Conservation (phyloP, 2,329 filamentous ascomycete species). For the Exophiala sp. region DNA sequence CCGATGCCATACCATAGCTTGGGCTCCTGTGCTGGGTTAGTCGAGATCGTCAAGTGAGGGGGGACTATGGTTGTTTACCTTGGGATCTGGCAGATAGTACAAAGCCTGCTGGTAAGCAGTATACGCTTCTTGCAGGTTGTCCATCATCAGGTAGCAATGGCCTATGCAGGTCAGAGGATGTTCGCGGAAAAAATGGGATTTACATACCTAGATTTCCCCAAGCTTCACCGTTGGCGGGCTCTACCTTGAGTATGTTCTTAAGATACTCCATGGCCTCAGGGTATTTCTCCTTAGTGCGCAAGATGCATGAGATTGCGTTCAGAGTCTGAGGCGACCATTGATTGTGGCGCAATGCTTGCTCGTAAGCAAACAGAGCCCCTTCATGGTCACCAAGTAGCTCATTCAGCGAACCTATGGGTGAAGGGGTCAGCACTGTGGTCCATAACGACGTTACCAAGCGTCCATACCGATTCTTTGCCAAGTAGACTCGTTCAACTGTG, state of each 20-base stretch:
- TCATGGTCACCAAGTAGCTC: slow-evolving; percentile 85
- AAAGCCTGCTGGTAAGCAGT: slow-evolving; percentile 92
- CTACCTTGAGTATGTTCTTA: slow-evolving; percentile 82
- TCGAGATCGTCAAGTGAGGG: neutral
- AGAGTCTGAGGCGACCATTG: slow-evolving; percentile 82
- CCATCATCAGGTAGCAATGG: slow-evolving; percentile 99
- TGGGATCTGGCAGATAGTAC: slow-evolving; percentile 86
- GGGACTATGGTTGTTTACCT: slow-evolving; percentile 51
- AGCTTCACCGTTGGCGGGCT: slow-evolving; percentile 83
- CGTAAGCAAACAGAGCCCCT: slow-evolving; percentile 83
- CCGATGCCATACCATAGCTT: slow-evolving; percentile 99
- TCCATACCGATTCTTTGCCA: slow-evolving; percentile 89
- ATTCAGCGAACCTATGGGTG: slow-evolving; percentile 64
- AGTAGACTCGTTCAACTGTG: slow-evolving; percentile 73
- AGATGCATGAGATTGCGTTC: slow-evolving; percentile 87
- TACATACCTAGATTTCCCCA: slow-evolving; percentile 85
- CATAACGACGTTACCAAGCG: neutral
- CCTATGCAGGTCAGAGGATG: slow-evolving; percentile 48
- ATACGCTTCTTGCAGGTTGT: slow-evolving; percentile 94
- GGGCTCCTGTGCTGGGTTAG: slow-evolving; percentile 59
- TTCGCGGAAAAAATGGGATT: slow-evolving; percentile 5
- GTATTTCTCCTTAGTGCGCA: slow-evolving; percentile 88
- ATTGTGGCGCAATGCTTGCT: slow-evolving; percentile 82
- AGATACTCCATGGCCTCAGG: slow-evolving; percentile 90
- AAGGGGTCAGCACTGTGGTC: slow-evolving; percentile 9